Percentiles rank a stretch among this genome's conserved stretches.
Conservation (phyloP, 805 yeast species). For the Pichia exigua region DNA sequence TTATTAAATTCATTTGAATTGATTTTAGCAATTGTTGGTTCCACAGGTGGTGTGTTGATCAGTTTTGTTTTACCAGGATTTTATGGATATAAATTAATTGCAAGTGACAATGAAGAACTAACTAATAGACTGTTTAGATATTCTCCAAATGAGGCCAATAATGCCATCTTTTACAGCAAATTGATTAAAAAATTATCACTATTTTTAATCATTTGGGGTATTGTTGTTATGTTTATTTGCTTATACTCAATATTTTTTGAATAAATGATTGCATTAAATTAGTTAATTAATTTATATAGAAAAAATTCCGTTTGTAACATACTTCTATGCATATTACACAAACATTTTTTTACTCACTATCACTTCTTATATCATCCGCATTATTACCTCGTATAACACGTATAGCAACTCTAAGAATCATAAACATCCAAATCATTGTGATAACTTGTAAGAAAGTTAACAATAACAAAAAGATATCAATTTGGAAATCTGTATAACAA, state of each 20-base stretch:
- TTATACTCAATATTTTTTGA: slow-evolving; percentile 41
- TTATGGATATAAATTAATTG: slow-evolving; percentile 58
- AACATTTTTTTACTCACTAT: slow-evolving; percentile 40
- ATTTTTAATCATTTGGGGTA: slow-evolving; percentile 44
- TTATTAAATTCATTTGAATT: slow-evolving; percentile 57
- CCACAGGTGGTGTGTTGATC: slow-evolving; percentile 76
- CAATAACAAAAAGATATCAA: slow-evolving; percentile 44
- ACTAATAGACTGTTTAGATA: slow-evolving; percentile 10
- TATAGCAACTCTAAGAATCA: slow-evolving; percentile 62
- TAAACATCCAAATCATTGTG: slow-evolving; percentile 63
- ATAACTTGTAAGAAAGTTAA: slow-evolving; percentile 61
- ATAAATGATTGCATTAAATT: slow-evolving; percentile 10
- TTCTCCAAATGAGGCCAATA: slow-evolving; percentile 19
- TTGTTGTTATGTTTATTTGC: slow-evolving; percentile 47
- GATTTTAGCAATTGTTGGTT: slow-evolving; percentile 68
- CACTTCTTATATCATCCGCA: slow-evolving; percentile 86
- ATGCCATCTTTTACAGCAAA: slow-evolving; percentile 18
- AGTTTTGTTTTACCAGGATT: slow-evolving; percentile 73
- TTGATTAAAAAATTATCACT: slow-evolving; percentile 24
- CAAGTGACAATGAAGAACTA: slow-evolving; percentile 15
- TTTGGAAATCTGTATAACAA: slow-evolving; percentile 42
- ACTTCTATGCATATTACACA: neutral
- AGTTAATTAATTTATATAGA: neutral
- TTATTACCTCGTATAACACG: slow-evolving; percentile 63
- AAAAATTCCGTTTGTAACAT: neutral